Evolutionary conservation across 768 basidiomycete species (phyloP).

Genomic region (Clavulina sp.): DNA sequence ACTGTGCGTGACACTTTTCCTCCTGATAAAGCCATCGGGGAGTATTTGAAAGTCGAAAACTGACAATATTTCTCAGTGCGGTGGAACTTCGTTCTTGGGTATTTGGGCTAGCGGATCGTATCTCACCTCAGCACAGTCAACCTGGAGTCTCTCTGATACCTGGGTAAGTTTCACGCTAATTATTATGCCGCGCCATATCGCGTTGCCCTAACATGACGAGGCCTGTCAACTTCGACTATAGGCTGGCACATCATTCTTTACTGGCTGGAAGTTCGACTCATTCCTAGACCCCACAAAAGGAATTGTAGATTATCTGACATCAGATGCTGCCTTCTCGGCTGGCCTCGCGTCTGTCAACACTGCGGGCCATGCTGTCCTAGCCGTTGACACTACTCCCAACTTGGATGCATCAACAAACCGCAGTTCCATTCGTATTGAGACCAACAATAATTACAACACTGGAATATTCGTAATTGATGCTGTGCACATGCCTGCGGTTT

Average conservation of each 20-base stretch:
- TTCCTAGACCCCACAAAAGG: conserved; percentile 8
- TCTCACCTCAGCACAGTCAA: neutral
- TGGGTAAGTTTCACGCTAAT: neutral
- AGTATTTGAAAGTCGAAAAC: too few relatives aligned
- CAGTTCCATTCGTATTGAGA: conserved; percentile 62
- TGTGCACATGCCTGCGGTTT: conserved; percentile 79
- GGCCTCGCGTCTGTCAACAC: neutral
- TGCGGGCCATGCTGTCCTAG: conserved; percentile 65
- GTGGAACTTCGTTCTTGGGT: neutral
- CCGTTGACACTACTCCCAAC: conserved; percentile 64
- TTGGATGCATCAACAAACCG: conserved; percentile 39
- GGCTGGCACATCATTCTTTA: conserved; percentile 8
- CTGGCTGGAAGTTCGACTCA: conserved; percentile 6
- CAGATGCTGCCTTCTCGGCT: neutral
- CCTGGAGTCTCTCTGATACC: neutral
- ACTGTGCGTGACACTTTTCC: too few relatives aligned
- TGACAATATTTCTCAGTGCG: too few relatives aligned
- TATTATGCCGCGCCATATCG: neutral
- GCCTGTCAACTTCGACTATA: neutral
- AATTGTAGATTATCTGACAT: neutral
- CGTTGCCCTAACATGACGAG: neutral
- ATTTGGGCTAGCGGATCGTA: neutral
- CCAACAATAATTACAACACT: conserved; percentile 36
- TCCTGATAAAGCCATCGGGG: too few relatives aligned
- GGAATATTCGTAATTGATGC: conserved; percentile 39